Base-by-base conservation (phyloP, 148 eudicot genomes). In the Beta vulgaris region DNA sequence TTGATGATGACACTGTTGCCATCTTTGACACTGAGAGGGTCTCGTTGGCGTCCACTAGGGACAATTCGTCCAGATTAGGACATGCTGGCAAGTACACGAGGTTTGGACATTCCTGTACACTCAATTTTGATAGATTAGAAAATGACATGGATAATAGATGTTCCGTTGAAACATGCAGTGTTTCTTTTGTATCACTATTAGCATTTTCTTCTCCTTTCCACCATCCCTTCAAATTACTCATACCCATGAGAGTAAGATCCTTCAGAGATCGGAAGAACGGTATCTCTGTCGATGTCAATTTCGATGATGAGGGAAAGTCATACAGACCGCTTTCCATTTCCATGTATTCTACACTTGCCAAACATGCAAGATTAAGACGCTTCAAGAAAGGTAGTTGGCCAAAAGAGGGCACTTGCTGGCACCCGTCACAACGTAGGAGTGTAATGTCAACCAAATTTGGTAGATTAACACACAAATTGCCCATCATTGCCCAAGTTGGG, bases 221-320 rank as follows among this genome's bases (percentile, higher is more conserved):
- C 86, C 86, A 70, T 32, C 86, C 83, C 51, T 69, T 74, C 34
- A 83, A 31, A 44, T 42, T 77, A n/a, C 0, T 2, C 76, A 83
- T 63, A 15, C 0, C 0, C 12, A 0, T 0, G 10, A 84, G 49
- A 0, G 1, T 2, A 29, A 84, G 84, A 3, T 59, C 35, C 76
- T 74, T 21, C 29, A 83, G 86, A 26, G 76, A 77, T n/a, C 83
- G 83, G 63, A 83, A 83, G 80, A 83, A 84, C n/a, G 21, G 4
- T 37, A 69, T 6, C 8, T 42, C 37, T 34, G 23, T 19, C 2
- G 13, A 14, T 31, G 66, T 2, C 28, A 51, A 29, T 12, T 26
- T 3, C 15, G 55, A 10, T 19, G 65, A 69, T 14, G 25, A 3
- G 28, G 61, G 72, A 53, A 18, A 7, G 29, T 9, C 18, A 10